Conservation (phyloP, 2,329 filamentous ascomycete species). For the Gremmenia infestans region DNA sequence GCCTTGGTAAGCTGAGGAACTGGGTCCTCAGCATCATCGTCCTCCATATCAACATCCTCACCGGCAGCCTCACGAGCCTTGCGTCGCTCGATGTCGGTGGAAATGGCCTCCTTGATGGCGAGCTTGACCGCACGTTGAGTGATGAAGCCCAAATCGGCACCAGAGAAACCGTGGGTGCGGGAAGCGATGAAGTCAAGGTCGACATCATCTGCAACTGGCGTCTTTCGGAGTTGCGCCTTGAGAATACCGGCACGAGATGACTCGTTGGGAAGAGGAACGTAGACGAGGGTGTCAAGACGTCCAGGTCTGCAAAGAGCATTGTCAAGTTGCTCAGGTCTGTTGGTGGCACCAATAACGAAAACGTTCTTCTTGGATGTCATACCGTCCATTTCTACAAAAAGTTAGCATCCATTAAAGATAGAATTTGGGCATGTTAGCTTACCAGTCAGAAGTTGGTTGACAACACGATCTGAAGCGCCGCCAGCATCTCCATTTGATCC, state of each 20-base stretch:
- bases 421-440: conserved; percentile 38
- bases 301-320: conserved; percentile 96
- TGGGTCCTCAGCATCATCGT: conserved; percentile 79
- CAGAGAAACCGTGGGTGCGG: conserved; percentile 98
- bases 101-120: conserved; percentile 96
- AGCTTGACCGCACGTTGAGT: conserved; percentile 99
- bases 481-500: conserved; percentile 94
- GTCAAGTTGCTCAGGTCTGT: conserved; percentile 97
- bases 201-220: conserved; percentile 81
- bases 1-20: conserved; percentile 93
- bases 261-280: conserved; percentile 94
- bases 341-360: conserved; percentile 98
- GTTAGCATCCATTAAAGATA: conserved; percentile 37
- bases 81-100: conserved; percentile 78
- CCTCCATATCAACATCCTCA: conserved; percentile 76
- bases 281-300: conserved; percentile 97
- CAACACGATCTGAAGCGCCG: conserved; percentile 97
- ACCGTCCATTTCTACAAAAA: conserved; percentile 80
- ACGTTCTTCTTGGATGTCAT: conserved; percentile 99
- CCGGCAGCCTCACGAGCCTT: conserved; percentile 86
- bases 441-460: conserved; percentile 98
- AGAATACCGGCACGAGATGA: conserved; percentile 84
- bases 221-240: conserved; percentile 96
- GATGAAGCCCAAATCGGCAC: conserved; percentile 98
- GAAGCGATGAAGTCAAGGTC: conserved; percentile 87